A percentile compares a stretch with the other conserved stretches of the same genome.
Evolutionary conservation across 805 yeast species (phyloP).

Genomic region (Candida pini): DNA sequence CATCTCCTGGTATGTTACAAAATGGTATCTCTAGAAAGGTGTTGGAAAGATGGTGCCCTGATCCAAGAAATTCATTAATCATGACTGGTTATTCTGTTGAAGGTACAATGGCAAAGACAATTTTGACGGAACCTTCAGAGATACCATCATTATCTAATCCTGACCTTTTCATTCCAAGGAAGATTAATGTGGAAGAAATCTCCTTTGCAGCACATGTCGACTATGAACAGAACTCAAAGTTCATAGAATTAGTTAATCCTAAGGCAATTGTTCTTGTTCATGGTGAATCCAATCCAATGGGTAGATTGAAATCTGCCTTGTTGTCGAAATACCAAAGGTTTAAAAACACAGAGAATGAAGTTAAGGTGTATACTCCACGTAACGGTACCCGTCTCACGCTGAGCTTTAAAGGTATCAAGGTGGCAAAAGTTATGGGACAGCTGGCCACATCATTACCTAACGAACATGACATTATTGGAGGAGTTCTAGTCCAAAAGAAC

Average conservation of each 20-base stretch:
- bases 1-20: conserved; percentile 98
- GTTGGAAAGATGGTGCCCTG: conserved; percentile 96
- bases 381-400: conserved; percentile 78
- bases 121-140: conserved; percentile 84
- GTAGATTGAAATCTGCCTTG: conserved; percentile 88
- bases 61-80: conserved; percentile 79
- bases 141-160: conserved; percentile 81
- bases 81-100: conserved; percentile 97
- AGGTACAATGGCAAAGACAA: conserved; percentile 93
- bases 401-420: conserved; percentile 74
- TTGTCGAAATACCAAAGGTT: conserved; percentile 77
- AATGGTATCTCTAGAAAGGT: conserved; percentile 90
- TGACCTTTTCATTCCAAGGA: conserved; percentile 78
- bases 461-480: conserved; percentile 49
- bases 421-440: conserved; percentile 66
- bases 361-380: conserved; percentile 85
- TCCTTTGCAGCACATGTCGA: conserved; percentile 99
- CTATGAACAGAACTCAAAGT: conserved; percentile 85
- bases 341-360: conserved; percentile 84
- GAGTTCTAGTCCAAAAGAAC: conserved; percentile 86
- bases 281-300: conserved; percentile 99
- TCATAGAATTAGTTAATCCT: conserved; percentile 85
- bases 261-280: conserved; percentile 85
- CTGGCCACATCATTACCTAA: conserved; percentile 42
- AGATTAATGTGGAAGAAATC: conserved; percentile 83